phyloP scores from a whole-genome alignment of 257 asterid genomes.

The Gynochthodes officinalis region DNA sequence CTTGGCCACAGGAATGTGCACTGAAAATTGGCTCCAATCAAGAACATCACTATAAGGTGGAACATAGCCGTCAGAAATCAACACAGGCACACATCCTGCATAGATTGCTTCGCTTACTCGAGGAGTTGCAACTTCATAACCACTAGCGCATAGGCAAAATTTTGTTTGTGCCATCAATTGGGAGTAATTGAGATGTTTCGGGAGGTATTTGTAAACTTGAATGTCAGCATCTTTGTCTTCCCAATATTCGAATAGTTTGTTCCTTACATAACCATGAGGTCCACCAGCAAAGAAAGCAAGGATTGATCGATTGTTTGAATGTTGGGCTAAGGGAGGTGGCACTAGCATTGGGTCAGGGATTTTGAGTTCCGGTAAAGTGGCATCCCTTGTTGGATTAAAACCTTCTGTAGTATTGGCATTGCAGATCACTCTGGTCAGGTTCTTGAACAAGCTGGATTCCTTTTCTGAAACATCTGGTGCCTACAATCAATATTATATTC shows the following conservation, averaged over 20 bases:
- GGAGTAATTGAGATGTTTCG: slow-evolving; percentile 32
- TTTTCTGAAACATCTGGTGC: slow-evolving; percentile 40
- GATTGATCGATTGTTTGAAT: slow-evolving; percentile 20
- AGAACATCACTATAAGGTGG: slow-evolving; percentile 64
- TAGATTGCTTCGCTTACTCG: slow-evolving; percentile 49
- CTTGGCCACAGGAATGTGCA: slow-evolving; percentile 29
- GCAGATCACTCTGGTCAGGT: slow-evolving; percentile 54
- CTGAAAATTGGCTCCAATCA: slow-evolving; percentile 48
- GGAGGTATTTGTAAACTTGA: slow-evolving; percentile 49
- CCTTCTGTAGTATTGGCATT: slow-evolving; percentile 65
- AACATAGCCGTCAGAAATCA: slow-evolving; percentile 35
- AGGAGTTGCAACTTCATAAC: slow-evolving; percentile 71
- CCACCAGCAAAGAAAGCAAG: slow-evolving; percentile 71
- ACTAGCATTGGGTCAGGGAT: slow-evolving; percentile 14
- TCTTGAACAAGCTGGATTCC: slow-evolving; percentile 29
- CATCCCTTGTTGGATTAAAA: slow-evolving; percentile 48
- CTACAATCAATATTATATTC: slow-evolving; percentile 21
- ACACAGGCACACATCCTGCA: slow-evolving; percentile 52
- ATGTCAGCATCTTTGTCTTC: slow-evolving; percentile 36
- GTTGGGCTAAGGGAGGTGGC: slow-evolving; percentile 29
- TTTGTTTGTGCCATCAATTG: slow-evolving; percentile 34
- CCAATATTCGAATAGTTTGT: slow-evolving; percentile 37
- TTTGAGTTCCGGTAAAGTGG: slow-evolving; percentile 51
- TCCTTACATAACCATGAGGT: slow-evolving; percentile 50
- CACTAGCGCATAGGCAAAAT: slow-evolving; percentile 65